phyloP scores from a whole-genome alignment of 225 moss, liverwort and hornwort genomes.

The Climacium dendroides region DNA sequence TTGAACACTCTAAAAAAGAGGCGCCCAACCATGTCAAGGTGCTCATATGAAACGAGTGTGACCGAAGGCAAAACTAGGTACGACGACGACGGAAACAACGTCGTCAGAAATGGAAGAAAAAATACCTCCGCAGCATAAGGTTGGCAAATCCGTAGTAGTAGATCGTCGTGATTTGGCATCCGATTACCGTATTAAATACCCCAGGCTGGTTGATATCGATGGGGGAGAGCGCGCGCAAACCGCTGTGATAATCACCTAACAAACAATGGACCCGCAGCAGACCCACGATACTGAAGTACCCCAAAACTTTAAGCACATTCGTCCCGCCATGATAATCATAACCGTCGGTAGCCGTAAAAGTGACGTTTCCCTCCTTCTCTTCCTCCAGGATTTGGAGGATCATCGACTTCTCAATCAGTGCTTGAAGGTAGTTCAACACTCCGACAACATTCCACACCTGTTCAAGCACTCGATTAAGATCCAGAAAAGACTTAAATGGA shows the following conservation, averaged over 20 bases:
- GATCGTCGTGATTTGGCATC: constrained; percentile 92
- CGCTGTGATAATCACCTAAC: constrained; percentile 95
- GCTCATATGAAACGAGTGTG: neutral
- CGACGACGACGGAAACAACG: neutral
- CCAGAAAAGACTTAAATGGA: neutral
- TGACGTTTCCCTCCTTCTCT: constrained; percentile 89
- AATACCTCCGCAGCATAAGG: constrained; percentile 86
- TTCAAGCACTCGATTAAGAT: neutral
- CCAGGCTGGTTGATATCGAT: constrained; percentile 85
- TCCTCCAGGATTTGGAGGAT: constrained; percentile 94
- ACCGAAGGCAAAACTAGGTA: neutral
- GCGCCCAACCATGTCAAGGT: neutral
- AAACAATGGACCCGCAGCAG: constrained; percentile 89
- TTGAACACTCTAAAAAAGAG: neutral
- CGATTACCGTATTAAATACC: constrained; percentile 85
- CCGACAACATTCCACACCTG: constrained; percentile 98
- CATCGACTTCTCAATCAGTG: constrained; percentile 92
- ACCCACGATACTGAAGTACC: constrained; percentile 97
- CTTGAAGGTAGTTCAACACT: constrained; percentile 92
- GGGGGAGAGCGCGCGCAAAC: constrained; percentile 69
- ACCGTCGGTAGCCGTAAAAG: constrained; percentile 92
- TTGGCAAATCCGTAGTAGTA: constrained; percentile 98
- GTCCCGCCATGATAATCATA: constrained; percentile 98
- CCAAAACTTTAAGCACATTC: constrained; percentile 90
- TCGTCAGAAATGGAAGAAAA: neutral